These are phyloP conservation scores for Colletotrichum aenigma DNA, from an alignment of 2,329 filamentous ascomycete genomes.

Conservation along the genomic window DNA sequence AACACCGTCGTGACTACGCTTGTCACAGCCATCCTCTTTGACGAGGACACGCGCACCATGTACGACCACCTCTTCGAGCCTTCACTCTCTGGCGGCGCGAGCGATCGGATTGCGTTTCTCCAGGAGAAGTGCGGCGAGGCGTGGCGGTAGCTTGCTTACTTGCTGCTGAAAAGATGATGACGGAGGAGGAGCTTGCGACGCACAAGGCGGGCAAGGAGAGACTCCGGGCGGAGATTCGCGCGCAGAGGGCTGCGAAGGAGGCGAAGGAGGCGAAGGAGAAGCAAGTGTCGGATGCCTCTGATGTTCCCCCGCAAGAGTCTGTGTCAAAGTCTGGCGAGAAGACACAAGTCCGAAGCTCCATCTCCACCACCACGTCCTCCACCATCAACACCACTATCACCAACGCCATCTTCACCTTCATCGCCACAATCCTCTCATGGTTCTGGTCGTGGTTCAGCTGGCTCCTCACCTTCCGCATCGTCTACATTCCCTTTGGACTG, in stretches of 20 bases:
- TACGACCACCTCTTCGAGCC: background rate
- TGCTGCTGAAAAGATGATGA: background rate
- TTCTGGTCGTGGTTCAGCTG: background rate
- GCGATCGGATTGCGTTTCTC: background rate
- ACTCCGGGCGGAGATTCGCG: background rate
- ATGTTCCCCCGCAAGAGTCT: background rate
- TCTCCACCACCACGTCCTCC: background rate
- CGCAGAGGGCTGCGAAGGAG: background rate
- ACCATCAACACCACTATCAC: background rate
- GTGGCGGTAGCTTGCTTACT: background rate
- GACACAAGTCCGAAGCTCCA: background rate
- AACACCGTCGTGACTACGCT: background rate
- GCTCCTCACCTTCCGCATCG: background rate
- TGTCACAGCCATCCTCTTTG: background rate
- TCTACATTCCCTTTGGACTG: background rate
- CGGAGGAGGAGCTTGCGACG: background rate
- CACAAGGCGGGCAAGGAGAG: background rate
- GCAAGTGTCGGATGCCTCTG: background rate
- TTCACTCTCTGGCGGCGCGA: background rate
- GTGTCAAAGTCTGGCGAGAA: background rate
- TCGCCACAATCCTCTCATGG: background rate
- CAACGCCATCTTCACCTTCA: background rate
- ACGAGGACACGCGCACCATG: background rate
- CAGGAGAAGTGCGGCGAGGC: background rate
- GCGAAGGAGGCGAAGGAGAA: background rate